These are phyloP conservation scores for Wickerhamiella azymoides DNA, from an alignment of 805 yeast genomes.

Conservation along the genomic window DNA sequence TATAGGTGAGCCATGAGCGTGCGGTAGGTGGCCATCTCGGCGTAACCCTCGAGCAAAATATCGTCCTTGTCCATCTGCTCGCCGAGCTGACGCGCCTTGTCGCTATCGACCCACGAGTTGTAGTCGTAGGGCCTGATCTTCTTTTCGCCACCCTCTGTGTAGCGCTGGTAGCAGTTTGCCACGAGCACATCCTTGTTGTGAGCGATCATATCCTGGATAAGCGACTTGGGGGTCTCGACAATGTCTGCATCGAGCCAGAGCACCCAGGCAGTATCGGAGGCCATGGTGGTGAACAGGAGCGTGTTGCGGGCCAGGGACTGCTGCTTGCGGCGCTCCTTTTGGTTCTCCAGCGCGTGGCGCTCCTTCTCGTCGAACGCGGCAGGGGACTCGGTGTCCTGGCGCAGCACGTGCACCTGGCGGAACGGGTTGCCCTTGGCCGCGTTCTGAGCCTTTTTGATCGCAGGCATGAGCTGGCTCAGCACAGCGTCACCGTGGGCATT, in stretches of 20 bases:
- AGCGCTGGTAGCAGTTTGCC: conserved; percentile 89
- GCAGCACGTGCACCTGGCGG: conserved; percentile 69
- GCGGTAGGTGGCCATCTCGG: conserved; percentile 86
- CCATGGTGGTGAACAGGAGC: conserved; percentile 70
- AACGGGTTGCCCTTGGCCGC: conserved; percentile 47
- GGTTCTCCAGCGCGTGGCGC: conserved; percentile 76
- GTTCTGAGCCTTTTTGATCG: conserved; percentile 54
- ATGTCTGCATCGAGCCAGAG: conserved; percentile 95
- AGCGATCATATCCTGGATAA: conserved; percentile 73
- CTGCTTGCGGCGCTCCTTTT: conserved; percentile 73
- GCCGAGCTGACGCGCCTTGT: conserved; percentile 68
- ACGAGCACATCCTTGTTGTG: conserved; percentile 81
- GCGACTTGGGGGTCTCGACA: conserved; percentile 68
- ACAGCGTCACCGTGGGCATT: conserved; percentile 70
- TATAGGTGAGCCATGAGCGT: conserved; percentile 86
- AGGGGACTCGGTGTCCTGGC: conserved; percentile 74
- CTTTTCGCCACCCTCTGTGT: conserved; percentile 38
- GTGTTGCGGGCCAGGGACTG: conserved; percentile 96
- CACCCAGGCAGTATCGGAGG: conserved; percentile 88
- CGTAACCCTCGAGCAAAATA: conserved; percentile 86
- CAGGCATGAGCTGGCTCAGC: conserved; percentile 54
- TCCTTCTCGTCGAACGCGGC: conserved; percentile 69
- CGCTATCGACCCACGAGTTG: conserved; percentile 74
- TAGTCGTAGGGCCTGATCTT: conserved; percentile 80
- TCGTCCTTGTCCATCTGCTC: conserved; percentile 67